Evolutionary conservation across 192 early-diverging fungal species (phyloP).

Genomic region (Dissophora ornata): DNA sequence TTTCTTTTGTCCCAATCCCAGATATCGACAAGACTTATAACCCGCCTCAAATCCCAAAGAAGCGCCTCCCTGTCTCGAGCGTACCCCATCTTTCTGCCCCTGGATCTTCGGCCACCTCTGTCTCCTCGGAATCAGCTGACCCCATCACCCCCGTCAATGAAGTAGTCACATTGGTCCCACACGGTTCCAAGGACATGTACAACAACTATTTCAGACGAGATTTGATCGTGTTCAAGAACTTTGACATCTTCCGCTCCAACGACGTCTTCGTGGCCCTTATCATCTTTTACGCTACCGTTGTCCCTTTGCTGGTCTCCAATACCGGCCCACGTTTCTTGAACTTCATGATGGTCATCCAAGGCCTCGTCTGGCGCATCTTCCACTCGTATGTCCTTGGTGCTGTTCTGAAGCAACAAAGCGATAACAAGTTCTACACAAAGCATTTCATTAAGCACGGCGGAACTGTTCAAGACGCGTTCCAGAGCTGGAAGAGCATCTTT

Average conservation of each 20-base stretch:
- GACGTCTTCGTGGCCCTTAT: slow-evolving; percentile 86
- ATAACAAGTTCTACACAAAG: slow-evolving; percentile 83
- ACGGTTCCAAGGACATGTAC: slow-evolving; percentile 62
- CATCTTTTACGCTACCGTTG: slow-evolving; percentile 76
- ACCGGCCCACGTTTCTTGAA: slow-evolving; percentile 48
- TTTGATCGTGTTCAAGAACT: slow-evolving; percentile 90
- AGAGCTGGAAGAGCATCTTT: slow-evolving; percentile 96
- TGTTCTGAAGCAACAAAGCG: slow-evolving; percentile 84
- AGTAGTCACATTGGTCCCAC: slow-evolving; percentile 43
- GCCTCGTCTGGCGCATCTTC: slow-evolving; percentile 87
- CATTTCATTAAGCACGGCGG: slow-evolving; percentile 96
- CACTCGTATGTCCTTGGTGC: slow-evolving; percentile 85
- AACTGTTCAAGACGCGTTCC: slow-evolving; percentile 87
- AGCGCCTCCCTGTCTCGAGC: slow-evolving; percentile 19
- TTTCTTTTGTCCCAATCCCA: slow-evolving; percentile 7
- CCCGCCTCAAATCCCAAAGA: slow-evolving; percentile 54
- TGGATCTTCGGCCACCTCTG: background rate
- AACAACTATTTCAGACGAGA: slow-evolving; percentile 85
- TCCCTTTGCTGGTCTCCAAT: slow-evolving; percentile 67
- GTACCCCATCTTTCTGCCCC: background rate
- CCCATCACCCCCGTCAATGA: slow-evolving; percentile 29
- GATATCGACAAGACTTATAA: slow-evolving; percentile 75
- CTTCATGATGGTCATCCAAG: slow-evolving; percentile 73
- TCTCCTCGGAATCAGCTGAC: slow-evolving; percentile 1
- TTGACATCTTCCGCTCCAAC: slow-evolving; percentile 88